These are phyloP conservation scores for Pugionium cornutum DNA, from an alignment of 345 rosid species.

Conservation along the genomic window DNA sequence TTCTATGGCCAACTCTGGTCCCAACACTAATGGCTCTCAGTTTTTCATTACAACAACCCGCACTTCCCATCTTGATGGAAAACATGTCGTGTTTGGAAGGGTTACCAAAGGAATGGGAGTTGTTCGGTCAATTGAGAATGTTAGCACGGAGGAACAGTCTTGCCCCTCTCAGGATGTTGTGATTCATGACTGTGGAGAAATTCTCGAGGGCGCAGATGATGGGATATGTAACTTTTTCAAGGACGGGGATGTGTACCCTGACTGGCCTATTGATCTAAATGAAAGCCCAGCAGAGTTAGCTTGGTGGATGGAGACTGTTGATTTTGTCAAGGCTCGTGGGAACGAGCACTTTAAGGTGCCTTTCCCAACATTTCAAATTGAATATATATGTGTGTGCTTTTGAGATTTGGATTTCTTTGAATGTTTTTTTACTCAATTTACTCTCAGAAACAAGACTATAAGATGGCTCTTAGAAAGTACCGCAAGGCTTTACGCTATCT, in stretches of 20 bases:
- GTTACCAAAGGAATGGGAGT: too few relatives aligned
- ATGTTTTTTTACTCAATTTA: neutral
- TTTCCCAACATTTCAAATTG: neutral
- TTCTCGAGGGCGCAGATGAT: conserved; percentile 73
- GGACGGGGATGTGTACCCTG: conserved; percentile 61
- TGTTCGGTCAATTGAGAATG: too few relatives aligned
- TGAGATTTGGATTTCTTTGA: neutral
- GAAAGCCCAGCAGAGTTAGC: too few relatives aligned
- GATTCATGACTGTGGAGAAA: conserved; percentile 76
- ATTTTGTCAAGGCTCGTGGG: conserved; percentile 68
- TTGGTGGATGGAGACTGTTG: conserved; percentile 17
- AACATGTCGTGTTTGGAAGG: too few relatives aligned
- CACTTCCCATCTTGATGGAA: too few relatives aligned
- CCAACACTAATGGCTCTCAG: too few relatives aligned
- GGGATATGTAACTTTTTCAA: conserved; percentile 77
- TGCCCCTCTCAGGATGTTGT: conserved; percentile 59
- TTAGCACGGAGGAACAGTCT: conserved; percentile 48
- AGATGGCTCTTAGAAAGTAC: conserved; percentile 93
- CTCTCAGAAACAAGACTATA: conserved; percentile 75
- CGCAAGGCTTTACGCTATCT: conserved; percentile 81
- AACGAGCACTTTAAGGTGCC: conserved; percentile 77
- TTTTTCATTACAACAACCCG: too few relatives aligned
- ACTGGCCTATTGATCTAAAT: too few relatives aligned
- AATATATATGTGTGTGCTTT: neutral
- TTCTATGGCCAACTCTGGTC: too few relatives aligned